phyloP scores from a whole-genome alignment of 331 rosid species.

The Stylosanthes scabra region DNA sequence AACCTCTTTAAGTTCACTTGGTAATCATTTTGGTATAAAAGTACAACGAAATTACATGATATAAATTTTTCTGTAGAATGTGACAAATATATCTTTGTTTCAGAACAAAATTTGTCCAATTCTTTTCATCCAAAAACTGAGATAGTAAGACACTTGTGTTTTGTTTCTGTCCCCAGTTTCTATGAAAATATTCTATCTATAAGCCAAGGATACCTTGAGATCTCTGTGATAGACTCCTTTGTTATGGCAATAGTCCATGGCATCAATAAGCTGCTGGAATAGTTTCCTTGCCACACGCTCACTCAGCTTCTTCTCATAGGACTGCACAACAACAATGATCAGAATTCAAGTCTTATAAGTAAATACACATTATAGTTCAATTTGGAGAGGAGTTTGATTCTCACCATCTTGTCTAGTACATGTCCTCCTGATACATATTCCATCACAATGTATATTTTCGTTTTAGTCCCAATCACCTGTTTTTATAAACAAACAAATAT shows the following conservation, averaged over 20 bases:
- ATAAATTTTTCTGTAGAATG: too few species aligned
- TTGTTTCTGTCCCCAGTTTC: too few species aligned
- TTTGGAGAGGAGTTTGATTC: slow-evolving; percentile 27
- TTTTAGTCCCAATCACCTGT: slow-evolving; percentile 62
- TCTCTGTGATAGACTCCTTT: slow-evolving; percentile 82
- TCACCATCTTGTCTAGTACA: slow-evolving; percentile 73
- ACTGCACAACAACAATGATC: slow-evolving; percentile 45
- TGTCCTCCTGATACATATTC: slow-evolving; percentile 78
- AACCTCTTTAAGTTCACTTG: background rate
- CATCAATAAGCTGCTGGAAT: slow-evolving; percentile 85
- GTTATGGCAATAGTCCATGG: slow-evolving; percentile 76
- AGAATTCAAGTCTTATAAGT: slow-evolving; percentile 10
- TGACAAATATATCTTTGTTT: too few species aligned
- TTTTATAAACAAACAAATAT: slow-evolving; percentile 3
- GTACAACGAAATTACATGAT: too few species aligned
- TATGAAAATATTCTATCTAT: too few species aligned
- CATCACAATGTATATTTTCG: slow-evolving; percentile 79
- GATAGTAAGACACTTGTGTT: too few species aligned
- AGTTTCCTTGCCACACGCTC: slow-evolving; percentile 75
- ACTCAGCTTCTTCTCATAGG: slow-evolving; percentile 50
- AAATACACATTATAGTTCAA: background rate
- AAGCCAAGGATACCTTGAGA: slow-evolving; percentile 57
- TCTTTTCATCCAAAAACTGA: too few species aligned
- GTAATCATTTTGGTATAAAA: too few species aligned
- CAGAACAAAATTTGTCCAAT: too few species aligned